These are phyloP conservation scores for Parastagonospora avenae DNA, from an alignment of 2,329 filamentous ascomycete species.

Conservation along the genomic window DNA sequence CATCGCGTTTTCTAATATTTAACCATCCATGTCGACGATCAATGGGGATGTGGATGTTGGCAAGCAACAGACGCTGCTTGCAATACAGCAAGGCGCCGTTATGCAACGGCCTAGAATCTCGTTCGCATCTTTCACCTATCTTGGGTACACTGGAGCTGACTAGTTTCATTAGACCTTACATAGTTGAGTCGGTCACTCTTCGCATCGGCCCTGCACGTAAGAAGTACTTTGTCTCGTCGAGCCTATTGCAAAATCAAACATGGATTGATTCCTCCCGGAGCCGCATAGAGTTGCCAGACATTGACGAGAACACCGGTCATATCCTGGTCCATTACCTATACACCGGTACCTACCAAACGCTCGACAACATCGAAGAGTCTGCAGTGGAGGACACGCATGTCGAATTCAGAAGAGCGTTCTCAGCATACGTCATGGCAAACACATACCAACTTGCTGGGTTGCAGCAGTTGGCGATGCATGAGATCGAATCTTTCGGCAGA, in stretches of 20 bases:
- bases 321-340: neutral
- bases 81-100: no score
- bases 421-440: conserved; percentile 14
- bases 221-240: neutral
- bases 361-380: neutral
- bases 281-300: neutral
- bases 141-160: no score
- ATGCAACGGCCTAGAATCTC: no score
- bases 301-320: neutral
- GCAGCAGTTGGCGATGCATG: conserved; percentile 11
- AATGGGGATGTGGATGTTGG: no score
- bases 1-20: no score
- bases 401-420: conserved; percentile 21
- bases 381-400: neutral
- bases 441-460: conserved; percentile 15
- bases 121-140: no score
- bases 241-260: neutral
- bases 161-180: neutral
- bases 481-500: conserved; percentile 6
- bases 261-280: neutral
- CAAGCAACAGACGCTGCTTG: no score
- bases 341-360: neutral
- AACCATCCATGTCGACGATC: no score
- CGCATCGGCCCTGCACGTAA: neutral
- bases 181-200: neutral